Base-by-base conservation (phyloP, 2,329 filamentous ascomycete genomes). In the Microcyclosporella mali region DNA sequence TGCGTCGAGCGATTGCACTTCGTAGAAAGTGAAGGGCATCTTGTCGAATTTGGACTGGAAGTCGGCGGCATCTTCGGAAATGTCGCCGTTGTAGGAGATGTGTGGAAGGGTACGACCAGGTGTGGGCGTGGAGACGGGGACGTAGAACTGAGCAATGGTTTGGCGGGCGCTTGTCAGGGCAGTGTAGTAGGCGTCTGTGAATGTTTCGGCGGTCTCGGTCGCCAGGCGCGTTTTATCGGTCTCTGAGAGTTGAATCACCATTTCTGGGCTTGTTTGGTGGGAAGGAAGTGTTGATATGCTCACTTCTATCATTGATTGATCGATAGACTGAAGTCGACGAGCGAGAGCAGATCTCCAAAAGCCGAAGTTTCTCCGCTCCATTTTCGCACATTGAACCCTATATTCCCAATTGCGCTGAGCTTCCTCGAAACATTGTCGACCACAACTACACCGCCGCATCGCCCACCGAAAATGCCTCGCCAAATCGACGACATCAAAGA, bases 401-500 rank as follows among this genome's bases (percentile, higher is more conserved):
- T 30, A 21, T 30, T 12, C 10, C n/a, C 10, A 4, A 12, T 12
- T 4, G 6, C 15, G n/a, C 28, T n/a, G 31, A 34, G 29, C 15
- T 42, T 40, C 33, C 36, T 29, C 40, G 19, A 32, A 25, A 40
- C 42, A 44, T 39, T 49, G 40, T 36, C 46, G 39, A 48, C 29
- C 41, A 48, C 44, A 38, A 31, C 17, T n/a, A 40, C 29, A 50
- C 11, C 33, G 6, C 8, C 33, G 11, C 33, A 46, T 48, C 57
- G 54, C 54, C 74, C 86, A 94, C 77, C 74, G n/a, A n/a, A n/a
- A n/a, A 98, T 98, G 92, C 90, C 92, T 83, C 80, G 82, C 69
- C 88, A 97, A 86, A 85, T 95, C 73, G 86, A 82, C 70, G 92
- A 97, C 72, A 97, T 97, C 82, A 97, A 98, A 70, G 71, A 95